Percentiles rank a stretch among this genome's conserved stretches.
Evolutionary conservation across 2,329 filamentous ascomycete genomes (phyloP).

Genomic region (Claviceps capensis): DNA sequence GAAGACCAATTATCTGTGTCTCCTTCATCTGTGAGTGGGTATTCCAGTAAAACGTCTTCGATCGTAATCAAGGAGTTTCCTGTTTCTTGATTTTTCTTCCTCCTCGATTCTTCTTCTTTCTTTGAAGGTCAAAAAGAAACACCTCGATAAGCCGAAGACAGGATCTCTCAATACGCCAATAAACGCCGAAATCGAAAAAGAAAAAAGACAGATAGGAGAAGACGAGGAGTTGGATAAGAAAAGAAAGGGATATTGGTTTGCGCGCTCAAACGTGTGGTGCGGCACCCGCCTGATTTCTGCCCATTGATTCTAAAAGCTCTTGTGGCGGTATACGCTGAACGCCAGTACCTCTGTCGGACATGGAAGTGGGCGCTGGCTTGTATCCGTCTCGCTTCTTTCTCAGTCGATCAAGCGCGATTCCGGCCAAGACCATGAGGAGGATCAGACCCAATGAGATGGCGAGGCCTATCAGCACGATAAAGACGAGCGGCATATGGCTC

Average conservation of each 20-base stretch:
- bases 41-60: background rate
- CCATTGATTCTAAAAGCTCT: slow-evolving; percentile 42
- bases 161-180: background rate
- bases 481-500: slow-evolving; percentile 54
- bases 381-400: slow-evolving; percentile 72
- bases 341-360: slow-evolving; percentile 45
- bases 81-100: background rate
- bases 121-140: background rate
- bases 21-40: background rate
- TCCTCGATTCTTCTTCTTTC: background rate
- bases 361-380: slow-evolving; percentile 56
- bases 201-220: background rate
- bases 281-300: slow-evolving; percentile 29
- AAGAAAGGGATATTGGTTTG: slow-evolving; percentile 11
- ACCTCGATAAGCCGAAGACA: background rate
- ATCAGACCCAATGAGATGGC: slow-evolving; percentile 66
- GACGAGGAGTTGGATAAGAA: slow-evolving; percentile 1
- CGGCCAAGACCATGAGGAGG: slow-evolving; percentile 62
- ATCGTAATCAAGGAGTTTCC: background rate
- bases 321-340: slow-evolving; percentile 47
- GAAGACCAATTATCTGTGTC: background rate
- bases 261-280: slow-evolving; percentile 35
- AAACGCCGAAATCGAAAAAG: background rate
- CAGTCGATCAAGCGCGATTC: slow-evolving; percentile 61
- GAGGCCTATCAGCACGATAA: slow-evolving; percentile 68